A percentile compares a stretch with the other conserved stretches of the same genome.
Conservation (phyloP, 1,139 yeast genomes). For the Kodamaea fungicola region DNA sequence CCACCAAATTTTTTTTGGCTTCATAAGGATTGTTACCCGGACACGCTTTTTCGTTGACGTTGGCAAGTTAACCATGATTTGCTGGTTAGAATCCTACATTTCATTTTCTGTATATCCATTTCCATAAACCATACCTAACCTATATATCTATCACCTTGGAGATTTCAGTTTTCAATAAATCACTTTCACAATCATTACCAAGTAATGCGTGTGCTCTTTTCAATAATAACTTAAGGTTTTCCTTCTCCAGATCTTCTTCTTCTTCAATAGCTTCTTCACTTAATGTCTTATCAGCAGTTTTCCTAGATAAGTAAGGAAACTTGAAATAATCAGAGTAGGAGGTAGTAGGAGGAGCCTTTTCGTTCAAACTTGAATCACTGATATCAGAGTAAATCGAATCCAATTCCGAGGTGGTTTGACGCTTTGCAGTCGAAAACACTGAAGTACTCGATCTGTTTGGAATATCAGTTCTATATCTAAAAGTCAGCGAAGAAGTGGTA, state of each 20-base stretch:
- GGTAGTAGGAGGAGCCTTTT: conserved; percentile 6
- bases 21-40: conserved; percentile 12
- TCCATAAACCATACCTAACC: conserved; percentile 1
- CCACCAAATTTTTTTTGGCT: conserved; percentile 12
- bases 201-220: conserved; percentile 23
- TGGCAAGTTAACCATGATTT: not conserved
- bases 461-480: conserved; percentile 12
- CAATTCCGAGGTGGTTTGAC: conserved; percentile 15
- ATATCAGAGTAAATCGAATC: conserved; percentile 33
- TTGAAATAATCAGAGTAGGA: conserved; percentile 24
- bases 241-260: conserved; percentile 23
- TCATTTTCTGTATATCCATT: not conserved
- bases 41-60: conserved; percentile 2
- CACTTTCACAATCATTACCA: conserved; percentile 14
- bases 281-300: conserved; percentile 7
- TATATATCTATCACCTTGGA: conserved; percentile 10
- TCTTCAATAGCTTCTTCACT: conserved; percentile 4
- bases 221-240: conserved; percentile 22
- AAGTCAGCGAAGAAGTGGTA: conserved; percentile 7
- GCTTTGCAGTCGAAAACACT: conserved; percentile 15
- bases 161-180: conserved; percentile 13
- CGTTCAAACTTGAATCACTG: conserved; percentile 14
- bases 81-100: not conserved
- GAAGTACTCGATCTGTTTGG: conserved; percentile 20
- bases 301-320: conserved; percentile 17